These are phyloP conservation scores for Berberis thunbergii DNA, from an alignment of 164 flowering plant species.

Conservation along the genomic window DNA sequence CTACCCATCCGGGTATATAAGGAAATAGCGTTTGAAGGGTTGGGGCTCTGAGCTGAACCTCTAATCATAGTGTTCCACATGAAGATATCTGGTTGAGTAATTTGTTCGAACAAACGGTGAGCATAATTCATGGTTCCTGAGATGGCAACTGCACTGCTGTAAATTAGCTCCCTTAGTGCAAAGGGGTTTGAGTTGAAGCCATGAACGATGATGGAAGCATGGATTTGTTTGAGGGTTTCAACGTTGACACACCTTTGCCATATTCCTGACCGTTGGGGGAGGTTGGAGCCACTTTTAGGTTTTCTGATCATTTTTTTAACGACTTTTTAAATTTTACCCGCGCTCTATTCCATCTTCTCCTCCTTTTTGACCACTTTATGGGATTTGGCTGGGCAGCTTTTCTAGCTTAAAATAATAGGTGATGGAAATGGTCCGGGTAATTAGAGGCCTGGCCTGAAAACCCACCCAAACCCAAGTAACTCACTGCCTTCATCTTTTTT, in stretches of 20 bases:
- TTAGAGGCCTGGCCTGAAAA: no score
- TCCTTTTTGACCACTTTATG: no score
- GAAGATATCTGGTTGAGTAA: slow-evolving; percentile 55
- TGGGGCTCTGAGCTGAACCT: slow-evolving; percentile 55
- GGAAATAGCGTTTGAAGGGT: slow-evolving; percentile 36
- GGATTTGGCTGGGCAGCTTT: no score
- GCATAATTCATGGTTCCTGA: slow-evolving; percentile 45
- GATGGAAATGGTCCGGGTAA: no score
- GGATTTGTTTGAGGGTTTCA: slow-evolving; percentile 49
- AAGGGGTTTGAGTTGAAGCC: slow-evolving; percentile 47
- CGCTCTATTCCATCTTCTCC: no score
- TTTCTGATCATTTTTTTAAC: slow-evolving; percentile 37
- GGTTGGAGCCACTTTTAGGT: slow-evolving; percentile 25
- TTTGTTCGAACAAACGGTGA: slow-evolving; percentile 49
- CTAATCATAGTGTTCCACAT: slow-evolving; percentile 73
- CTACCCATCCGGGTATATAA: slow-evolving; percentile 53
- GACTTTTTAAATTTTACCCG: background rate
- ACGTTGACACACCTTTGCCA: slow-evolving; percentile 45
- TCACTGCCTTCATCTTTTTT: no score
- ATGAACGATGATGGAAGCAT: slow-evolving; percentile 39
- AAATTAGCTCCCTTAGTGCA: slow-evolving; percentile 56
- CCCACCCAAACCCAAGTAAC: no score
- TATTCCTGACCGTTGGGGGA: slow-evolving; percentile 27
- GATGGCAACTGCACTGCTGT: slow-evolving; percentile 29
- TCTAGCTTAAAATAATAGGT: no score